Conservation (phyloP, 805 yeast species). For the Hanseniaspora nectarophila region DNA sequence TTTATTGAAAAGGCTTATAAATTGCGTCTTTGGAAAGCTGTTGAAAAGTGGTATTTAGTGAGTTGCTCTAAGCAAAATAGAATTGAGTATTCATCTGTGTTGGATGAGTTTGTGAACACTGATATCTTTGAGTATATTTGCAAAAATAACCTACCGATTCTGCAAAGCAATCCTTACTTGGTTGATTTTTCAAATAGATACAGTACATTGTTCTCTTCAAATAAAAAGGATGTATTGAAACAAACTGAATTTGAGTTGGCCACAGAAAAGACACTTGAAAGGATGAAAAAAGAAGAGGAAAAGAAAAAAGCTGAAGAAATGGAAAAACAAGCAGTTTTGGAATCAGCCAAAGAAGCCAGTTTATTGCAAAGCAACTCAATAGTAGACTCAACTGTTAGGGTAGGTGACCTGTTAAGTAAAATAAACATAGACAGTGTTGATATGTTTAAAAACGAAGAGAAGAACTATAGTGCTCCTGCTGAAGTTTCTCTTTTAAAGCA, state of each 20-base stretch:
- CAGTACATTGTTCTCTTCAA: background rate
- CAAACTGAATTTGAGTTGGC: background rate
- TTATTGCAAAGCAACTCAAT: background rate
- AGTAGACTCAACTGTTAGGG: background rate
- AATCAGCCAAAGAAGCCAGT: background rate
- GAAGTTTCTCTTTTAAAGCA: background rate
- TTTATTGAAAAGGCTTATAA: slow-evolving; percentile 4
- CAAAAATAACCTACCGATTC: slow-evolving; percentile 5
- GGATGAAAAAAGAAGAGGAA: background rate
- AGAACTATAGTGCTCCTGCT: too few species aligned
- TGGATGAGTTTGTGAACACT: background rate
- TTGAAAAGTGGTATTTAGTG: slow-evolving; percentile 4
- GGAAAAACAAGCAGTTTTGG: background rate
- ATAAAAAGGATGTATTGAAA: background rate
- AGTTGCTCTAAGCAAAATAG: background rate
- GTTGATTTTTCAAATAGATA: background rate
- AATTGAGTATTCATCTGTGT: background rate
- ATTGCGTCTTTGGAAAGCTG: background rate
- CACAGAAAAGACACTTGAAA: background rate
- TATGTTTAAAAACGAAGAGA: background rate
- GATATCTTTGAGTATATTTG: slow-evolving; percentile 1
- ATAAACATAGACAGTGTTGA: slow-evolving; percentile 1
- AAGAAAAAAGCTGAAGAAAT: background rate
- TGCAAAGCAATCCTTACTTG: background rate
- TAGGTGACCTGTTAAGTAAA: background rate